Percentiles rank a stretch among this genome's conserved stretches.
phyloP scores from a whole-genome alignment of 1,284 basidiomycete species.

The Stygiomarasmius scandens region DNA sequence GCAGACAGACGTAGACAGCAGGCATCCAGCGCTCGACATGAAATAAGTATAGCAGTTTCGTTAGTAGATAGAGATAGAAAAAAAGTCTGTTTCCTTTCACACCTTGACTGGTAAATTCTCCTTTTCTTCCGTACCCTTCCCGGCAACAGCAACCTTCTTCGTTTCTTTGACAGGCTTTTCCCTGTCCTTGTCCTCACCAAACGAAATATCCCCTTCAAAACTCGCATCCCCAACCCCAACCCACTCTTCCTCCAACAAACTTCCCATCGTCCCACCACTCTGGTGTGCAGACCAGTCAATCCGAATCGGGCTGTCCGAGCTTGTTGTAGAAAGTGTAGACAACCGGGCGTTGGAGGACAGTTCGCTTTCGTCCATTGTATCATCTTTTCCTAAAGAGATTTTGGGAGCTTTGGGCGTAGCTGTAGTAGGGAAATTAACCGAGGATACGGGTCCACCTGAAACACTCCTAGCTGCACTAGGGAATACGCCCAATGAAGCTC shows the following conservation, averaged over 20 bases:
- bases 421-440: neutral
- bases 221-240: slow-evolving; percentile 45
- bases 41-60: too few relatives aligned
- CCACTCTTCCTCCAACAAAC: slow-evolving; percentile 63
- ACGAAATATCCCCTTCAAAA: slow-evolving; percentile 38
- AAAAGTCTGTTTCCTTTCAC: neutral
- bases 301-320: slow-evolving; percentile 52
- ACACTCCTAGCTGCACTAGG: neutral
- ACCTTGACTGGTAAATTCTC: neutral
- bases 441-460: neutral
- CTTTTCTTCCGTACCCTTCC: neutral
- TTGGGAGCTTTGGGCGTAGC: neutral
- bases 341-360: neutral
- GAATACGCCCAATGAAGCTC: neutral
- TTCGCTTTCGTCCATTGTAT: neutral
- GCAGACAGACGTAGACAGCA: too few relatives aligned
- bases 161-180: neutral
- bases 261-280: slow-evolving; percentile 46
- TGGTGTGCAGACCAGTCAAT: slow-evolving; percentile 27
- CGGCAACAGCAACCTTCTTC: neutral
- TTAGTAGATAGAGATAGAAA: too few relatives aligned
- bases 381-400: neutral
- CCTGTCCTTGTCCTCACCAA: neutral
- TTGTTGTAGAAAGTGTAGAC: slow-evolving; percentile 22
- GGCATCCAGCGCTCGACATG: too few relatives aligned